Evolutionary conservation across 352 stramenopile genomes (phyloP).

Genomic region (Thraustochytrium sp.): DNA sequence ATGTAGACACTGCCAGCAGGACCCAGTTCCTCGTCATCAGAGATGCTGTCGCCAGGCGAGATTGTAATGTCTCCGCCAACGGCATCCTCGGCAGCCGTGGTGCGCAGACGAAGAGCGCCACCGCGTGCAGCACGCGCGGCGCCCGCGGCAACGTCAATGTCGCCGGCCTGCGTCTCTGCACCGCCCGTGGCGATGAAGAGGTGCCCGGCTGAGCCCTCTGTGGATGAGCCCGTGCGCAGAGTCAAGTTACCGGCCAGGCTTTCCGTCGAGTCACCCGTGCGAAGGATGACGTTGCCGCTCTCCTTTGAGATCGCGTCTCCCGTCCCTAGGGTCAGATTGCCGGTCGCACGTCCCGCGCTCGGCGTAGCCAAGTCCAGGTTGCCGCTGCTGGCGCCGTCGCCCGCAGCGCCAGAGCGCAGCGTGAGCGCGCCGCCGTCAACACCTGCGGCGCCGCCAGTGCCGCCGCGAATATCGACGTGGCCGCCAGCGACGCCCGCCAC

Average conservation of each 20-base stretch:
- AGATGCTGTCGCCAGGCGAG: not conserved
- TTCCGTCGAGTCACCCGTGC: not conserved
- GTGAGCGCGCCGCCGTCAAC: not conserved
- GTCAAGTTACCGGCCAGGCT: not conserved
- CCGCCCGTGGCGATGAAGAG: not conserved
- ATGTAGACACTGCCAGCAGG: not conserved
- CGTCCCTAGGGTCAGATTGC: not conserved
- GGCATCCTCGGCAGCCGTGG: not conserved
- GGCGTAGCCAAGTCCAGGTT: too few relatives aligned
- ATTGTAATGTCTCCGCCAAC: not conserved
- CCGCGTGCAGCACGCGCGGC: not conserved
- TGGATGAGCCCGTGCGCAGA: not conserved
- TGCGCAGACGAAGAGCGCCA: not conserved
- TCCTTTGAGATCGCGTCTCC: not conserved
- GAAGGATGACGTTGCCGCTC: not conserved
- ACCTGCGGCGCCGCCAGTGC: not conserved
- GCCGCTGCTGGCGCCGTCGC: too few relatives aligned
- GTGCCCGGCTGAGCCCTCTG: not conserved
- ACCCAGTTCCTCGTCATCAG: not conserved
- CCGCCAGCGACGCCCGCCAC: not conserved
- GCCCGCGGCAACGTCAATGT: not conserved
- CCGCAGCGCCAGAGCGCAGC: not conserved
- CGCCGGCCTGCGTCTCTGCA: not conserved
- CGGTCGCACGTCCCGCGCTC: not conserved
- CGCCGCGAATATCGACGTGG: not conserved